These are phyloP conservation scores for Fusarium euwallaceae DNA, from an alignment of 2,329 filamentous ascomycete species.

Conservation along the genomic window DNA sequence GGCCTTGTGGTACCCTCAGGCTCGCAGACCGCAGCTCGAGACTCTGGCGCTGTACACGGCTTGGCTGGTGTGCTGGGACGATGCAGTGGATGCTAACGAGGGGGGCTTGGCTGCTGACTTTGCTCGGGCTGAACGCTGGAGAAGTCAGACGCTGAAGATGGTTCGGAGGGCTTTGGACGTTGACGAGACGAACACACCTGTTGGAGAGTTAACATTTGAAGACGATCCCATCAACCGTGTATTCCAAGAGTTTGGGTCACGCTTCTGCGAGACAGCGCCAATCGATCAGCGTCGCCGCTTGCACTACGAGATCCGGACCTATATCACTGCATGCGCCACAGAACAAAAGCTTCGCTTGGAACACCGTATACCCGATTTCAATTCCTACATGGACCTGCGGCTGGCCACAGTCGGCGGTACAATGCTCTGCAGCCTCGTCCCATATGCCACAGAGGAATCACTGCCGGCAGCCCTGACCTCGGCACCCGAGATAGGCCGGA, in stretches of 20 bases:
- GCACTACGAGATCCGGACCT: conserved; percentile 41
- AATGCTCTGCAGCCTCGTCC: conserved; percentile 46
- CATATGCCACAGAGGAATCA: conserved; percentile 36
- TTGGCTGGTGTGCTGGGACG: conserved; percentile 53
- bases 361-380: conserved; percentile 42
- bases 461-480: conserved; percentile 20
- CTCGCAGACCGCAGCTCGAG: conserved; percentile 30
- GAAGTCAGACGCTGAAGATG: conserved; percentile 40
- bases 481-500: conserved; percentile 12
- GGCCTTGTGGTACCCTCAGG: conserved; percentile 43
- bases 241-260: conserved; percentile 42
- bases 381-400: conserved; percentile 48
- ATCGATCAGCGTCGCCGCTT: conserved; percentile 36
- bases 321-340: conserved; percentile 42
- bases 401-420: conserved; percentile 46
- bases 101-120: conserved; percentile 46
- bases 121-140: conserved; percentile 43
- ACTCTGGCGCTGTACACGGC: conserved; percentile 43
- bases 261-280: conserved; percentile 12
- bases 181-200: background rate
- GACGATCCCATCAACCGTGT: conserved; percentile 42
- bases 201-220: background rate
- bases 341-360: conserved; percentile 48
- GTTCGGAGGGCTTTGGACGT: conserved; percentile 35
- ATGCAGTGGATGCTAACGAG: conserved; percentile 49